phyloP scores from a whole-genome alignment of 2,329 filamentous ascomycete genomes.

The Coniosporium tulheliwenetii region DNA sequence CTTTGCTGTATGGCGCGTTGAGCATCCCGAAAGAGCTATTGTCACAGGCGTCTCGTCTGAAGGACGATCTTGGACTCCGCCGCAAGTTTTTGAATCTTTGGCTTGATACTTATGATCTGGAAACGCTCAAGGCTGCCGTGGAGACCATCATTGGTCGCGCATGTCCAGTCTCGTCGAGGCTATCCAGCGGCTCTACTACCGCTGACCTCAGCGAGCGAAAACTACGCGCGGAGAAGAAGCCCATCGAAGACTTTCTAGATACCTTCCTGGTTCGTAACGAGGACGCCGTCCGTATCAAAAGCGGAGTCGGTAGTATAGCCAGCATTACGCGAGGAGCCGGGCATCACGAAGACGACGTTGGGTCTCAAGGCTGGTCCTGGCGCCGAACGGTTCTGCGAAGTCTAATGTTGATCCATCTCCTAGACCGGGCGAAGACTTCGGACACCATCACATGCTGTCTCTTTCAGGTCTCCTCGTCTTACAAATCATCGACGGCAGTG shows the following conservation, averaged over 20 bases:
- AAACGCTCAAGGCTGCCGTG: constrained; percentile 33
- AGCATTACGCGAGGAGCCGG: constrained; percentile 18
- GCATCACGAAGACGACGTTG: constrained; percentile 19
- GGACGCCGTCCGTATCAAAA: constrained; percentile 29
- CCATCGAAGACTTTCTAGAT: constrained; percentile 37
- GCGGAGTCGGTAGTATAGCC: constrained; percentile 20
- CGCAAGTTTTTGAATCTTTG: constrained; percentile 42
- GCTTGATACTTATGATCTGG: constrained; percentile 40
- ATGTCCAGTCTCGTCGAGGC: constrained; percentile 19
- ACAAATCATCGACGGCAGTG: constrained; percentile 41
- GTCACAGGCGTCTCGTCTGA: constrained; percentile 28
- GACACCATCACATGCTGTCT: constrained; percentile 25
- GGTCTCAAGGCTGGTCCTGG: constrained; percentile 32
- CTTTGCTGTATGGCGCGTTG: constrained; percentile 40
- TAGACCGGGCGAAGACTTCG: constrained; percentile 36
- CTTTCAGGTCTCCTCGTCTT: constrained; percentile 33
- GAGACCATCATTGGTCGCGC: constrained; percentile 45
- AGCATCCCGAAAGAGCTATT: constrained; percentile 38
- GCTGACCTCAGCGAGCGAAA: constrained; percentile 18
- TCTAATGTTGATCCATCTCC: constrained; percentile 42
- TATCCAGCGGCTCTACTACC: constrained; percentile 18
- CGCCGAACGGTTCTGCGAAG: constrained; percentile 41
- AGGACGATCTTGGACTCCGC: constrained; percentile 41
- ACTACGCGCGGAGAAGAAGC: constrained; percentile 21
- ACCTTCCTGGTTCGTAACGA: constrained; percentile 42